phyloP scores from a whole-genome alignment of 2,329 filamentous ascomycete genomes.

The Cyphellophora attinorum region DNA sequence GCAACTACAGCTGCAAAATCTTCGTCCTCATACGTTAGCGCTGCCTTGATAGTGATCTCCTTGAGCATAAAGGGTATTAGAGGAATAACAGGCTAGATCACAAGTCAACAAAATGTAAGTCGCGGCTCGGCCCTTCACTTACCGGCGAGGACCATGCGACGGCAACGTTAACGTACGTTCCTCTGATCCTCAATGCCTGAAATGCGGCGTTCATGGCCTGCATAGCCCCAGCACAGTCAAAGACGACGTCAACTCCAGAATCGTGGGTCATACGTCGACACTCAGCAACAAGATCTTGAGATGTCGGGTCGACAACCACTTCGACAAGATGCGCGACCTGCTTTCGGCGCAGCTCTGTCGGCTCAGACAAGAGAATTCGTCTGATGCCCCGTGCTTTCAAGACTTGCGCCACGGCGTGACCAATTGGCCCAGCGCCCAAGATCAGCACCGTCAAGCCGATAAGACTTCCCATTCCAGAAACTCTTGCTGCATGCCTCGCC shows the following conservation, averaged over 20 bases:
- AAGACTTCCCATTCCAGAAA: not conserved
- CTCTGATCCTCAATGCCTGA: slow-evolving; percentile 20
- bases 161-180: slow-evolving; percentile 24
- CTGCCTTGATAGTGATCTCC: slow-evolving; percentile 21
- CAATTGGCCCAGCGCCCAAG: slow-evolving; percentile 7
- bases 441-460: slow-evolving; percentile 1
- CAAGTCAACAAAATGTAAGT: too few species aligned
- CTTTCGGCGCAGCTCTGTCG: slow-evolving; percentile 1
- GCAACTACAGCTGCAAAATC: slow-evolving; percentile 24
- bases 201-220: slow-evolving; percentile 21
- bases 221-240: slow-evolving; percentile 24
- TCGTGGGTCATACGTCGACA: slow-evolving; percentile 20
- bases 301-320: slow-evolving; percentile 1
- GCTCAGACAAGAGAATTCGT: slow-evolving; percentile 4
- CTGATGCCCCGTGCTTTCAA: slow-evolving; percentile 2
- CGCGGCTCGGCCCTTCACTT: too few species aligned
- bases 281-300: slow-evolving; percentile 15
- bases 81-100: too few species aligned
- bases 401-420: not conserved
- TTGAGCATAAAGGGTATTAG: slow-evolving; percentile 19
- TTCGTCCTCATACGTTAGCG: slow-evolving; percentile 21
- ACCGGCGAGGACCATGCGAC: slow-evolving; percentile 21
- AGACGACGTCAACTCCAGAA: slow-evolving; percentile 22
- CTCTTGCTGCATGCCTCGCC: slow-evolving; percentile 2
- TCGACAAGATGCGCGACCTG: slow-evolving; percentile 1